Conservation (phyloP, 2,329 filamentous ascomycete genomes). For the Trichoderma aggressivum region DNA sequence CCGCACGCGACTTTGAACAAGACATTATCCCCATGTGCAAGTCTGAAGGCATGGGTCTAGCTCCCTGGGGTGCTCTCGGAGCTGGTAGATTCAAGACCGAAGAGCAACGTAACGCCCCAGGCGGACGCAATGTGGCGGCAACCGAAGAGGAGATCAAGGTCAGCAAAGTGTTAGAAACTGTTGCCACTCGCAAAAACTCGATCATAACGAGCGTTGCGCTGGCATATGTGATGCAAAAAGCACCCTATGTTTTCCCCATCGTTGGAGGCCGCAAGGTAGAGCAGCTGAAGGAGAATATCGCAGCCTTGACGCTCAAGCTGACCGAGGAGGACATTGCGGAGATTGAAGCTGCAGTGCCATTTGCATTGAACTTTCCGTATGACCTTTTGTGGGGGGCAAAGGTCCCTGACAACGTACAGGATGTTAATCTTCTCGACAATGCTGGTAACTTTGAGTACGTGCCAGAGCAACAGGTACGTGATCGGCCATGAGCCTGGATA, state of each 20-base stretch:
- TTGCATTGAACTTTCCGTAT: background rate
- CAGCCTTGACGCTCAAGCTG: constrained; percentile 60
- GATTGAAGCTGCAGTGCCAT: constrained; percentile 47
- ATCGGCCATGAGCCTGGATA: background rate
- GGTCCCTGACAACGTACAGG: background rate
- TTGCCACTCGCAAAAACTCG: constrained; percentile 45
- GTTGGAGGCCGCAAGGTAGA: constrained; percentile 67
- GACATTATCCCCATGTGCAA: constrained; percentile 45
- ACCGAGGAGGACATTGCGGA: constrained; percentile 60
- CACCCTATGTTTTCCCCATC: constrained; percentile 70
- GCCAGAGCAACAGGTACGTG: background rate
- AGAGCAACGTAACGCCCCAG: constrained; percentile 32
- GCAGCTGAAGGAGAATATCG: constrained; percentile 67
- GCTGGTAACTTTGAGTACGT: background rate
- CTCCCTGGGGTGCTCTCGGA: constrained; percentile 57
- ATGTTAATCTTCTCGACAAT: background rate
- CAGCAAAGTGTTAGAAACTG: constrained; percentile 45
- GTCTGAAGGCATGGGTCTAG: constrained; percentile 48
- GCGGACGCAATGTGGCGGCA: constrained; percentile 40
- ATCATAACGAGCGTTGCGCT: constrained; percentile 54
- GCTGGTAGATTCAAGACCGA: constrained; percentile 46
- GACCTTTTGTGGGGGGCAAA: background rate
- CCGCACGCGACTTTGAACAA: constrained; percentile 39
- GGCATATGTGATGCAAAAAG: constrained; percentile 71
- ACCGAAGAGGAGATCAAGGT: constrained; percentile 52